A percentile compares a stretch with the other conserved stretches of the same genome.
Evolutionary conservation across 2,329 filamentous ascomycete genomes (phyloP).

Genomic region (Parastagonospora nodorum): DNA sequence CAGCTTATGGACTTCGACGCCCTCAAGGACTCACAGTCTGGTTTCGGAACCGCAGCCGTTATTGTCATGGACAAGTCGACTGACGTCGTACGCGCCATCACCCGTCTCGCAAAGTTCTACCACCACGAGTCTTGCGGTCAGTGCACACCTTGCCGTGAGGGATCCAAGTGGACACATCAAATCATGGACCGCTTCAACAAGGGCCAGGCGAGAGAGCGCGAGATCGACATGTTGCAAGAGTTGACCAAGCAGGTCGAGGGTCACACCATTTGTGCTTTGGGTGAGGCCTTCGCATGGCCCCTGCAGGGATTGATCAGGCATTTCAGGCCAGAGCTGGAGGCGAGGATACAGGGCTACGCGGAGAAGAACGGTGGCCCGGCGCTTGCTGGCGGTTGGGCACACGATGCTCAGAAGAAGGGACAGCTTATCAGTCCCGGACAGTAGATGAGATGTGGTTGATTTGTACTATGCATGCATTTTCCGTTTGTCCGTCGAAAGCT

Average conservation of each 20-base stretch:
- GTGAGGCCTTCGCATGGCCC: slow-evolving; percentile 98
- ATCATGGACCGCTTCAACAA: slow-evolving; percentile 97
- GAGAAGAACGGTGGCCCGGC: slow-evolving; percentile 73
- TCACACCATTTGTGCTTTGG: slow-evolving; percentile 96
- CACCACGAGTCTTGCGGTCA: slow-evolving; percentile 98
- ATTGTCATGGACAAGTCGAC: slow-evolving; percentile 99
- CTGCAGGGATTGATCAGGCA: slow-evolving; percentile 97
- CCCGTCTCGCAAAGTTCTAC: slow-evolving; percentile 94
- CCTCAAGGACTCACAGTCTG: slow-evolving; percentile 95
- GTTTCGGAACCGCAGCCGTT: slow-evolving; percentile 94
- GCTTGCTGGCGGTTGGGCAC: slow-evolving; percentile 86
- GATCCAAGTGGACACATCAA: slow-evolving; percentile 98
- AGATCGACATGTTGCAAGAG: slow-evolving; percentile 99
- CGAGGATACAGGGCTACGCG: slow-evolving; percentile 81
- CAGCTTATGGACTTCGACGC: slow-evolving; percentile 99
- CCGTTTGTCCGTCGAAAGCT: slow-evolving; percentile 19
- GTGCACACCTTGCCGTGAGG: slow-evolving; percentile 99
- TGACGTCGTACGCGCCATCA: slow-evolving; percentile 92
- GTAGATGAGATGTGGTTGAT: slow-evolving; percentile 50
- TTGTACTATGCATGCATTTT: slow-evolving; percentile 41
- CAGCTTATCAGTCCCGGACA: slow-evolving; percentile 88
- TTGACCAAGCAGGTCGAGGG: slow-evolving; percentile 99
- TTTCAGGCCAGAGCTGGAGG: slow-evolving; percentile 95
- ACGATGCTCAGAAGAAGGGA: slow-evolving; percentile 75
- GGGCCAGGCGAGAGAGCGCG: slow-evolving; percentile 82